phyloP scores from a whole-genome alignment of 2,329 filamentous ascomycete species.

The Aspergillus luchuensis region DNA sequence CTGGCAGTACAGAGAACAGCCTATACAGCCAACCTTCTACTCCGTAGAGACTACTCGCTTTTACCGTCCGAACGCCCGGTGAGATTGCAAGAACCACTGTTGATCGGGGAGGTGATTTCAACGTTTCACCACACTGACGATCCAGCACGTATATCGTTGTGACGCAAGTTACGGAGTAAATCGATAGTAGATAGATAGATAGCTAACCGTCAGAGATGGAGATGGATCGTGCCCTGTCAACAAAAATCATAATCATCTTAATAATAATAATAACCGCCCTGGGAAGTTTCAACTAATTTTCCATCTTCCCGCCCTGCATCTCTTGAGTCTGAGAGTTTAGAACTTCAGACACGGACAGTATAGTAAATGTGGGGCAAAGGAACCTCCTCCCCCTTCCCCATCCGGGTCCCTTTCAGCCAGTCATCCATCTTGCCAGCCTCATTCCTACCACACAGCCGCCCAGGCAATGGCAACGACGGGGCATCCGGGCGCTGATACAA shows the following conservation, averaged over 20 bases:
- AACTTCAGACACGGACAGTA: conserved; percentile 2
- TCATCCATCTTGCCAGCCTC: conserved; percentile 3
- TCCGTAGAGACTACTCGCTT: neutral
- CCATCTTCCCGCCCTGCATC: neutral
- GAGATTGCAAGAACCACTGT: neutral
- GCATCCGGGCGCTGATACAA: neutral
- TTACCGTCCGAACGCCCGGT: neutral
- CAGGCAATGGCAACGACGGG: neutral
- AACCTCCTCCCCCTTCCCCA: neutral
- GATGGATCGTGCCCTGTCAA: conserved; percentile 12
- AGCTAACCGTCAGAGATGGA: neutral
- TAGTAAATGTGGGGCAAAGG: neutral
- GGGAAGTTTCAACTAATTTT: neutral
- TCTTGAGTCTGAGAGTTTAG: neutral
- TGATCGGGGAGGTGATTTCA: neutral
- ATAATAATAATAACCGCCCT: neutral
- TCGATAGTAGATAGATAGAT: neutral
- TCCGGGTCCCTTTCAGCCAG: neutral
- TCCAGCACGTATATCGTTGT: neutral
- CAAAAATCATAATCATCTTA: too few species aligned
- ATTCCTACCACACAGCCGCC: conserved; percentile 2
- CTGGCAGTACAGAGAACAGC: conserved; percentile 1
- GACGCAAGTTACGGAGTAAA: too few species aligned
- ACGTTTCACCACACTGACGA: conserved; percentile 1
- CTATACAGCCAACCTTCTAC: neutral